phyloP scores from a whole-genome alignment of 495 filamentous ascomycete genomes.

The Penicillium manginii region DNA sequence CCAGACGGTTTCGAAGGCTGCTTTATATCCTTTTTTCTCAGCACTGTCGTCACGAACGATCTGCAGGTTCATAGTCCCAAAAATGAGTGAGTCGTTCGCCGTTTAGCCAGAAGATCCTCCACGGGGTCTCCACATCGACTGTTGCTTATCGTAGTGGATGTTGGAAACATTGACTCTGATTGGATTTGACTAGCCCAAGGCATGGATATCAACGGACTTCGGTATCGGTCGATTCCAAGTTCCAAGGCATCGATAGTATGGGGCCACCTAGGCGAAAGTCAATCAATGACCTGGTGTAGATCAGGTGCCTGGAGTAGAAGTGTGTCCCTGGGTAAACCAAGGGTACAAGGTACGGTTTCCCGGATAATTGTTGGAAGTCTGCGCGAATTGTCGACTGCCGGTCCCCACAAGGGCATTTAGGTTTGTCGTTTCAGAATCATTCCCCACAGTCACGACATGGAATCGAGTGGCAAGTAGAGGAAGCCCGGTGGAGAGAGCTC shows the following conservation, averaged over 20 bases:
- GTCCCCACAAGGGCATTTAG: conserved; percentile 8
- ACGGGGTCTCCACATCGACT: not conserved
- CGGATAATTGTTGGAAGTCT: not conserved
- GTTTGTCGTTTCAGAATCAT: conserved; percentile 4
- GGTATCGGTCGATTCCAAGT: not conserved
- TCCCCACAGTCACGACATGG: not conserved
- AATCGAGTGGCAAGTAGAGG: not conserved
- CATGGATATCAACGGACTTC: not conserved
- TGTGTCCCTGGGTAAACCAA: not conserved
- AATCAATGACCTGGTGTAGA: conserved; percentile 5
- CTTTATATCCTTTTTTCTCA: conserved; percentile 21
- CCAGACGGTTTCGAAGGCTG: conserved; percentile 2
- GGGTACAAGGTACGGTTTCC: not conserved
- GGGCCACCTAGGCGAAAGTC: not conserved
- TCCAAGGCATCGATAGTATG: not conserved
- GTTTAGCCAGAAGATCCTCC: not conserved
- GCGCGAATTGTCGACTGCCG: conserved; percentile 6
- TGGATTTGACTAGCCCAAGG: not conserved
- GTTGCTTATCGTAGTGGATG: conserved; percentile 1
- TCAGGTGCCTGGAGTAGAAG: conserved; percentile 9
- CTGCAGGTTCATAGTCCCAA: not conserved
- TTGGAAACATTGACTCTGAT: not conserved
- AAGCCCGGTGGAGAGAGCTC: conserved; percentile 1
- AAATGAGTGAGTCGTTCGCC: not conserved
- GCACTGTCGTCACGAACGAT: not conserved